Conservation (phyloP, 2,329 filamentous ascomycete species). For the Anthostomella pinea region DNA sequence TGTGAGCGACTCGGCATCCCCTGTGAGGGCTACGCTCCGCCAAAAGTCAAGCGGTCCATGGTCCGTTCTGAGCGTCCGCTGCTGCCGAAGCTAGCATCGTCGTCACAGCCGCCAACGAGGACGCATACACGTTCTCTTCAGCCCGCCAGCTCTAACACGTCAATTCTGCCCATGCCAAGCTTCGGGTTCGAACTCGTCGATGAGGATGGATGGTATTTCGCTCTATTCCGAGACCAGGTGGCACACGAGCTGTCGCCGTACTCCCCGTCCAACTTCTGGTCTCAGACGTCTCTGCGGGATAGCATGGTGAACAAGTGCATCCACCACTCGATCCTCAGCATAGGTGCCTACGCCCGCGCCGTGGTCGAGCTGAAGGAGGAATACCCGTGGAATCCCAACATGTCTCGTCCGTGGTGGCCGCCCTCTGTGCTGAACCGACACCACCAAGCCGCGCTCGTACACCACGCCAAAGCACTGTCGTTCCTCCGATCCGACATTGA, state of each 20-base stretch:
- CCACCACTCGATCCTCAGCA: conserved; percentile 26
- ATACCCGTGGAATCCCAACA: conserved; percentile 6
- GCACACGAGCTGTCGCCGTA: conserved; percentile 23
- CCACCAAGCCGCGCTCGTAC: conserved; percentile 25
- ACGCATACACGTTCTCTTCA: conserved; percentile 5
- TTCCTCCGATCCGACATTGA: conserved; percentile 21
- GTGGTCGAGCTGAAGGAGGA: conserved; percentile 23
- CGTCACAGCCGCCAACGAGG: conserved; percentile 1
- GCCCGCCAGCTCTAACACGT: conserved; percentile 3
- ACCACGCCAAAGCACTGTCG: conserved; percentile 25
- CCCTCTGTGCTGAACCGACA: conserved; percentile 20
- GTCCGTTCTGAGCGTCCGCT: conserved; percentile 17
- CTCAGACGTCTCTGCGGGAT: conserved; percentile 23
- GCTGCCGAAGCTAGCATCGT: conserved; percentile 16
- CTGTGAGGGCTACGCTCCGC: conserved; percentile 30
- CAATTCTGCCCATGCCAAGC: conserved; percentile 10
- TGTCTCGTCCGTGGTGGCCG: conserved; percentile 22
- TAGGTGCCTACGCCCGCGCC: conserved; percentile 26
- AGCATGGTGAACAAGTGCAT: conserved; percentile 23
- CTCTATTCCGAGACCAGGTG: conserved; percentile 23
- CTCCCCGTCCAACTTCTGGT: conserved; percentile 22
- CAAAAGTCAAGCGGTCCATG: conserved; percentile 13
- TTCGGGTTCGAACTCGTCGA: conserved; percentile 19
- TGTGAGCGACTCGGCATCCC: conserved; percentile 29
- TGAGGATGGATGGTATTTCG: conserved; percentile 26